These are phyloP conservation scores for Lophiotrema nucula DNA, from an alignment of 495 filamentous ascomycete genomes.

Conservation along the genomic window DNA sequence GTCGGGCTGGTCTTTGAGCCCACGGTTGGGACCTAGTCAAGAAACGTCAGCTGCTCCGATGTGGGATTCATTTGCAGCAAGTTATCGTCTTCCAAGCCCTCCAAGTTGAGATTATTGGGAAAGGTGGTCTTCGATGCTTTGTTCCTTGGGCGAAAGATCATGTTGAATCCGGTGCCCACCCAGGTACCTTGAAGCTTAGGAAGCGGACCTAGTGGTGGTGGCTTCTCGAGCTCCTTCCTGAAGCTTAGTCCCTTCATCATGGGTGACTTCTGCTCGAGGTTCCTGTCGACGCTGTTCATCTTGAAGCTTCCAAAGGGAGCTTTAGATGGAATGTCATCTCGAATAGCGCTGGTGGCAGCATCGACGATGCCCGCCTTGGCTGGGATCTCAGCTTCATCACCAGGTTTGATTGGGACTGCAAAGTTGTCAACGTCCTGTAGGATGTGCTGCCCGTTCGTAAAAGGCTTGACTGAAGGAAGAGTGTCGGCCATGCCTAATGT, in stretches of 20 bases:
- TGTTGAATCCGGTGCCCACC: conserved; percentile 23
- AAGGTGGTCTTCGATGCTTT: conserved; percentile 5
- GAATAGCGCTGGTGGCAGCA: too few species aligned
- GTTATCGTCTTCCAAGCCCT: conserved; percentile 5
- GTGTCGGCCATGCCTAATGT: not conserved
- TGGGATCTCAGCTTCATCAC: too few species aligned
- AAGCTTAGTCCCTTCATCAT: not conserved
- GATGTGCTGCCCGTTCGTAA: not conserved
- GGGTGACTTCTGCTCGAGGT: not conserved
- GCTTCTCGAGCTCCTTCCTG: not conserved
- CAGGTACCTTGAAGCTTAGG: conserved; percentile 8
- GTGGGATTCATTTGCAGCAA: conserved; percentile 28
- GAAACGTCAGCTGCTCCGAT: conserved; percentile 21
- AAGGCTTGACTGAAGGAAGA: not conserved
- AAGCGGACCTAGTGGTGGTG: not conserved
- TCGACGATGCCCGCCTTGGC: too few species aligned
- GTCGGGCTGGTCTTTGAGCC: conserved; percentile 12
- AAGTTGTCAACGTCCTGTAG: too few species aligned
- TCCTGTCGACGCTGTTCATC: not conserved
- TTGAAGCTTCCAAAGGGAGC: not conserved
- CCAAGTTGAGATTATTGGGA: not conserved
- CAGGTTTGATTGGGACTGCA: too few species aligned
- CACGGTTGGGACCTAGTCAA: conserved; percentile 23
- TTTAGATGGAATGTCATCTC: not conserved
- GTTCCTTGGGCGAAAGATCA: conserved; percentile 28